A percentile compares a stretch with the other conserved stretches of the same genome.
phyloP scores from a whole-genome alignment of 305 asterid species.

The Solanum hybrid region DNA sequence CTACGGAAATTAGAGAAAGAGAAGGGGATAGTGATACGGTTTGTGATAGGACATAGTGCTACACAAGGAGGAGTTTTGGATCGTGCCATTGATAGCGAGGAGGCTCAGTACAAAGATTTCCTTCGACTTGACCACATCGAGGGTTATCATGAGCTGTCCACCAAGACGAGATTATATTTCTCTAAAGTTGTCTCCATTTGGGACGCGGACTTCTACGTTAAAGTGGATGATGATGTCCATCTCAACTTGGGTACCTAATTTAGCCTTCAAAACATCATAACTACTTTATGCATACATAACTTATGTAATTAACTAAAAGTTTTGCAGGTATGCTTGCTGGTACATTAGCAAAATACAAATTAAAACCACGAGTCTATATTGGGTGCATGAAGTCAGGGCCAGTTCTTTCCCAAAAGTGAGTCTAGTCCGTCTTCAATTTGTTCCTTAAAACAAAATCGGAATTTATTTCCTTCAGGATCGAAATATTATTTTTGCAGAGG shows the following conservation, averaged over 20 bases:
- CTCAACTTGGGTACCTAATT: conserved; percentile 37
- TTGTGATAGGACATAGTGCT: conserved; percentile 56
- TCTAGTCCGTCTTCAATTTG: conserved; percentile 10
- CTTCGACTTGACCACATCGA: conserved; percentile 50
- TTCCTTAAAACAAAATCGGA: background rate
- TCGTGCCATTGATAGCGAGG: conserved; percentile 43
- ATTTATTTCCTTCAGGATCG: background rate
- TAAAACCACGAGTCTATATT: conserved; percentile 48
- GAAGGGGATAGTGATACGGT: conserved; percentile 48
- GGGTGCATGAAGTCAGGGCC: conserved; percentile 90
- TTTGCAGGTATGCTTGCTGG: conserved; percentile 30
- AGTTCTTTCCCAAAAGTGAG: conserved; percentile 50
- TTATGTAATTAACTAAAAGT: background rate
- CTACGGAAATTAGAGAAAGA: conserved; percentile 48
- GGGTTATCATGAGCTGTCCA: conserved; percentile 54
- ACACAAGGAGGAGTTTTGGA: conserved; percentile 47
- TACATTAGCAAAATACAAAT: conserved; percentile 44
- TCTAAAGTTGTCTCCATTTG: conserved; percentile 45
- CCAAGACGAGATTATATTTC: conserved; percentile 52
- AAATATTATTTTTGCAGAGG: conserved; percentile 27
- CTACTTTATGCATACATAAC: background rate
- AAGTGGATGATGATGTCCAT: conserved; percentile 70
- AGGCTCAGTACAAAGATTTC: conserved; percentile 43
- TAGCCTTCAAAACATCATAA: background rate
- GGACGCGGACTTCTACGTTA: conserved; percentile 69